phyloP scores from a whole-genome alignment of 176 grass and related monocot genomes.

The Rhynchospora tenuis region DNA sequence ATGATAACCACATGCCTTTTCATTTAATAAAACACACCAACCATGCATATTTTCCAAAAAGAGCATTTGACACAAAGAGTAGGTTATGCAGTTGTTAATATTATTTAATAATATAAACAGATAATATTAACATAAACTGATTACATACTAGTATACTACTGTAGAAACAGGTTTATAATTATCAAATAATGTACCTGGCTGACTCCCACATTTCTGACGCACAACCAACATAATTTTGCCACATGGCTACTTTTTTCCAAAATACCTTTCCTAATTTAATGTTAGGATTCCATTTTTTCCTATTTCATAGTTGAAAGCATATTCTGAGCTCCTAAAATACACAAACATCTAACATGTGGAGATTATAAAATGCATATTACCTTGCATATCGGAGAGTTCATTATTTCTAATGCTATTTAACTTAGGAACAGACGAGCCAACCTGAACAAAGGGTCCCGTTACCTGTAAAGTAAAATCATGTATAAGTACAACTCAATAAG shows the following conservation, averaged over 20 bases:
- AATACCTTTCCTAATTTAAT: background rate
- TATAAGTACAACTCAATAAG: background rate
- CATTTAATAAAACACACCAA: background rate
- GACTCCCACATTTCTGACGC: background rate
- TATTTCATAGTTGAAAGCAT: background rate
- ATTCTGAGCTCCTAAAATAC: background rate
- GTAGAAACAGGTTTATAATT: background rate
- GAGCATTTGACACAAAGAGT: background rate
- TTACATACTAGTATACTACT: background rate
- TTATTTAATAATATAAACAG: background rate
- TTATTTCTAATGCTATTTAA: background rate
- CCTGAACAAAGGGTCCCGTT: background rate
- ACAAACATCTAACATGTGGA: background rate
- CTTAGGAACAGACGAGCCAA: background rate
- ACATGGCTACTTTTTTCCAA: background rate
- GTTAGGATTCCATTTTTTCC: background rate
- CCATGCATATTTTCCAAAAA: background rate
- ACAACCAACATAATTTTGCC: background rate
- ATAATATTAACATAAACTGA: background rate
- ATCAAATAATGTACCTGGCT: background rate
- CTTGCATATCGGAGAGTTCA: conserved; percentile 11
- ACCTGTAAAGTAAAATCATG: background rate
- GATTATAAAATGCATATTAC: background rate
- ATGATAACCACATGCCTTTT: too few species aligned
- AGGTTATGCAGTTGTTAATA: background rate